Evolutionary conservation across 1,284 basidiomycete genomes (phyloP), one percentile per base, ranked within the genome.

Genomic region (Boletus smithii): DNA sequence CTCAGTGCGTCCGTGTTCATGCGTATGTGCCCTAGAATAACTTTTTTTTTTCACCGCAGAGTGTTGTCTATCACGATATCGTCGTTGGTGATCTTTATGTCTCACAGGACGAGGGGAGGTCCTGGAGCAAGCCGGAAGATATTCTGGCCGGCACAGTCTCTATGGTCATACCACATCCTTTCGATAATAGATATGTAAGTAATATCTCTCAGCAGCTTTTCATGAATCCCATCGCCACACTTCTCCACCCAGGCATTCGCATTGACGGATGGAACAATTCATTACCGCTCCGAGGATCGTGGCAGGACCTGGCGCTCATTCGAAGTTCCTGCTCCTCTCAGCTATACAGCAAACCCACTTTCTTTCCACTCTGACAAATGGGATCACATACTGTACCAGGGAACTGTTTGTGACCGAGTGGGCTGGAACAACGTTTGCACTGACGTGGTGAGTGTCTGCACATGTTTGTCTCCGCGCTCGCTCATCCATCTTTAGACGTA

Each of bases 81-180:
- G 59, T 79, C 16, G 73, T 77, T 10, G 80, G 86, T 9, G 75
- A 81, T 48, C 75, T 98, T 7, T 83, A 83, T 60, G 79, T 94
- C 5, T 95, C 92, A 3, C 73, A 76, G n/a, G 83, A 98, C 62
- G 95, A 99, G 71, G 95, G 95, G 42, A 93, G 86, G 69, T 69
- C 71, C 0, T 98, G 94, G 93, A 67, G 66, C 1, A 66, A 62
- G 41, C 81, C 87, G 42, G 69, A 76, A 0, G 81, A 74, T 38
- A 80, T 95, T 39, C 83, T 81, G 0, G 58, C 67, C 38, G 84
- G 85, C 23, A 69, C 78, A 44, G 84, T 88, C 1, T 61, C 73
- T 8, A 81, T 89, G 73, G 81, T 98, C 43, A 73, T 98, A 47
- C 82, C 88, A 53, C 95, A 98, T 64, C 95, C 95, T 2, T 85